Evolutionary conservation across 2,329 filamentous ascomycete species (phyloP).

Genomic region (Ophiocordyceps sinensis): DNA sequence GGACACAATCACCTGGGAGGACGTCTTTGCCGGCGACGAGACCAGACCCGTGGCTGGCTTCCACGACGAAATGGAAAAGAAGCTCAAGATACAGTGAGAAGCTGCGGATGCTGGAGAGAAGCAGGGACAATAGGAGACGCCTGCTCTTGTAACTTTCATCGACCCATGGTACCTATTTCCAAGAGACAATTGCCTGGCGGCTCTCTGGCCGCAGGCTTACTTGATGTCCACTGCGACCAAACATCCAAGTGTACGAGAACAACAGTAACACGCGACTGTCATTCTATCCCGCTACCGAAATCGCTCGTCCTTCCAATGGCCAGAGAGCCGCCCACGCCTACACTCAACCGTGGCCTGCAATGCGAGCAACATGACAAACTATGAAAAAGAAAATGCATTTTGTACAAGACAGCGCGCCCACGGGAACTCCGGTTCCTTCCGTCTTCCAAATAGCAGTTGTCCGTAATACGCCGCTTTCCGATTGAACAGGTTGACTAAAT

Average conservation of each 20-base stretch:
- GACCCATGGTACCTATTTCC: no score
- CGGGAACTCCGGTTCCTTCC: constrained; percentile 10
- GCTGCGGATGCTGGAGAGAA: background rate
- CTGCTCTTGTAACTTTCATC: no score
- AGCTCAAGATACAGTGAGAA: constrained; percentile 53
- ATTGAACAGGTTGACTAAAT: background rate
- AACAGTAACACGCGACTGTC: constrained; percentile 4
- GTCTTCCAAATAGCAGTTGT: constrained; percentile 7
- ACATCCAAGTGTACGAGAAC: background rate
- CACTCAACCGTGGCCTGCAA: background rate
- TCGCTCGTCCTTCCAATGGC: background rate
- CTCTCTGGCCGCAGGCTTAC: no score
- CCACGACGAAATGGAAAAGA: constrained; percentile 88
- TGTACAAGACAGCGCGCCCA: constrained; percentile 12
- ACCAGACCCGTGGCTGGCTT: constrained; percentile 55
- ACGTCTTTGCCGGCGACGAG: constrained; percentile 75
- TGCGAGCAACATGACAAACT: background rate
- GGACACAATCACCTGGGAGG: constrained; percentile 74
- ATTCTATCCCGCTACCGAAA: constrained; percentile 12
- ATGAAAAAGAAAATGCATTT: constrained; percentile 2
- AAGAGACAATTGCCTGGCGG: no score
- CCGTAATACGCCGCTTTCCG: constrained; percentile 5
- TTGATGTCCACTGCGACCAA: no score
- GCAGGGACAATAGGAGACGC: no score
- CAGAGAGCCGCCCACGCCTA: background rate